A percentile compares a stretch with the other conserved stretches of the same genome.
Conservation (phyloP, 495 filamentous ascomycete genomes). For the Penicillium turbatum region DNA sequence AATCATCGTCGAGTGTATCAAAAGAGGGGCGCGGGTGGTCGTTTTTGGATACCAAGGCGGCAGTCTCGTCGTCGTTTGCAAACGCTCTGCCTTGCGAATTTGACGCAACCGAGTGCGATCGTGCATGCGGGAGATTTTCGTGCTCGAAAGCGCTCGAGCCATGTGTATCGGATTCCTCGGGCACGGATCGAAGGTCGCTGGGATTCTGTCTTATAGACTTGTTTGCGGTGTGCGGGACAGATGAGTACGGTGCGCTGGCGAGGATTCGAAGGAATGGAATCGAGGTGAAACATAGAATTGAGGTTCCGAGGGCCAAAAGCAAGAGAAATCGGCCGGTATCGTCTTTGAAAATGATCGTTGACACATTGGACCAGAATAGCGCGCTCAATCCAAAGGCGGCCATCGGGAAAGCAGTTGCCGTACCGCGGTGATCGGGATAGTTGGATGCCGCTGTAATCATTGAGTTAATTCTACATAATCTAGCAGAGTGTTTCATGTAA, state of each 20-base stretch:
- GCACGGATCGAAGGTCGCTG: constrained; percentile 43
- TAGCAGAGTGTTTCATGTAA: neutral
- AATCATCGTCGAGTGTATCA: constrained; percentile 38
- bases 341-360: constrained; percentile 75
- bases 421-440: constrained; percentile 87
- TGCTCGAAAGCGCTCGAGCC: constrained; percentile 32
- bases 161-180: constrained; percentile 67
- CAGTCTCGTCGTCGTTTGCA: constrained; percentile 61
- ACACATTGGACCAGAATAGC: constrained; percentile 85
- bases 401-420: constrained; percentile 88
- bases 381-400: constrained; percentile 93
- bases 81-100: constrained; percentile 32
- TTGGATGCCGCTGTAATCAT: constrained; percentile 67
- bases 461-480: neutral
- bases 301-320: constrained; percentile 77
- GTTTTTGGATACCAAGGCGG: constrained; percentile 73
- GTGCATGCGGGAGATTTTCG: constrained; percentile 26
- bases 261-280: constrained; percentile 80
- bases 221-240: constrained; percentile 46
- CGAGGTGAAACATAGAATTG: constrained; percentile 62
- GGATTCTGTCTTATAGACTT: constrained; percentile 59
- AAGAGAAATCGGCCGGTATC: constrained; percentile 77
- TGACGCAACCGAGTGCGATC: constrained; percentile 36
- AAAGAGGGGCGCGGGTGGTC: constrained; percentile 26
- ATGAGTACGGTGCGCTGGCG: constrained; percentile 57